Evolutionary conservation across 2,329 filamentous ascomycete species (phyloP).

Genomic region (Emmonsia crescens): DNA sequence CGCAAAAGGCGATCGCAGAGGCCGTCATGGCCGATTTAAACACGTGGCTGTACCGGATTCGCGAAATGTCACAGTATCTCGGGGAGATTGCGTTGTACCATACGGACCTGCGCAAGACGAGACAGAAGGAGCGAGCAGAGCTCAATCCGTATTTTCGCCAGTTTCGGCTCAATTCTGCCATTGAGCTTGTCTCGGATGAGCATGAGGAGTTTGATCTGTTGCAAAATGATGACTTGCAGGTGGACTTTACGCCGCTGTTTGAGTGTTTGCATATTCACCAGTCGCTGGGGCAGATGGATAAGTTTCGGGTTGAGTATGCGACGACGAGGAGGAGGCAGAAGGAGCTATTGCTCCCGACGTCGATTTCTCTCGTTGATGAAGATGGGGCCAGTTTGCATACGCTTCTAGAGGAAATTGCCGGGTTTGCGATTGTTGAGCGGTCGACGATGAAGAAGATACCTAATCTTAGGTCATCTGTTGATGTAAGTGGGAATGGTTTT

Average conservation of each 20-base stretch:
- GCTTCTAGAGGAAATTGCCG: slow-evolving; percentile 83
- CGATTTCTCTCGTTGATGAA: slow-evolving; percentile 67
- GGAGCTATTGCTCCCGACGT: slow-evolving; percentile 69
- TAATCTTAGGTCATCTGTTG: slow-evolving; percentile 67
- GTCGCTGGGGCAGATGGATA: slow-evolving; percentile 82
- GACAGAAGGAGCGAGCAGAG: slow-evolving; percentile 74
- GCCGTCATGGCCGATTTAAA: slow-evolving; percentile 96
- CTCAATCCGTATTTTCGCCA: slow-evolving; percentile 62
- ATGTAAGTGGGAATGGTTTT: slow-evolving; percentile 47
- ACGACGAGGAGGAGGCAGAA: slow-evolving; percentile 84
- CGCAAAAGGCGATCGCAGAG: slow-evolving; percentile 85
- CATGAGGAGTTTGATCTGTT: slow-evolving; percentile 90
- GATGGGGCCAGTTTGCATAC: slow-evolving; percentile 81
- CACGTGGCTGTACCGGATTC: slow-evolving; percentile 89
- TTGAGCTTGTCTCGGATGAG: slow-evolving; percentile 91
- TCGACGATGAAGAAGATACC: slow-evolving; percentile 81
- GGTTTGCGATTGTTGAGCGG: slow-evolving; percentile 92
- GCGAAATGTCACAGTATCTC: slow-evolving; percentile 90
- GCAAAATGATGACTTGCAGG: slow-evolving; percentile 87
- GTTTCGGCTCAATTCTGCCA: slow-evolving; percentile 90
- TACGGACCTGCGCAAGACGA: slow-evolving; percentile 71
- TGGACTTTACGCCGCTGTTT: slow-evolving; percentile 88
- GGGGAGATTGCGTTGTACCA: slow-evolving; percentile 96
- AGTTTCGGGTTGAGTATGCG: slow-evolving; percentile 84
- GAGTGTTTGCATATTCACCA: slow-evolving; percentile 96